Evolutionary conservation across 805 yeast species (phyloP), one percentile per base, ranked within the genome.

Genomic region (Teunomyces cretensis): DNA sequence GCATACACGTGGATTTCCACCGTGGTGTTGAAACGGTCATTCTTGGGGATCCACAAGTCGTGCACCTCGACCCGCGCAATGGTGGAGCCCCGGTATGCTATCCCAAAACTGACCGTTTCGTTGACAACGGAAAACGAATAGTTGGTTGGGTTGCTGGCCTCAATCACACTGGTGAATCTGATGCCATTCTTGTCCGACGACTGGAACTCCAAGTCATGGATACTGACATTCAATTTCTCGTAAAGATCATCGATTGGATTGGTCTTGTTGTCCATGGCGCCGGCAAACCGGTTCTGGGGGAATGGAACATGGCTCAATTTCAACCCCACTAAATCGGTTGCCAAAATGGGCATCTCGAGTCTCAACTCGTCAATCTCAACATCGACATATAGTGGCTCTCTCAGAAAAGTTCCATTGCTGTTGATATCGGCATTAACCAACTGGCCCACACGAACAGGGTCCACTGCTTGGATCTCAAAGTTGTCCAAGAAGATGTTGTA

Each of bases 131-230:
- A 59, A 12, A 65, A 33, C 1, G 64, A 55, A 7, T 54, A 40
- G 14, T 50, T 50, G 16, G 67, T 50, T 1, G 76, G 74, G 48
- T 73, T 75, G 9, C 43, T 30, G 2, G 74, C 28, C 13, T 58
- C 61, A 4, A 67, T 27, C 33, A 62, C 69, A 26, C 28, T 26
- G 28, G 28, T 26, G 12, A 26, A 26, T 9, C 8, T 26, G 28
- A 26, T 7, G 9, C 12, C 28, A 2, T 26, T 26, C 9, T 26
- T 26, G 28, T 11, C 12, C 9, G 28, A 26, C 12, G 28, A 26
- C 28, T 7, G 28, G 12, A 5, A 26, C 28, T 26, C 9, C 28
- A 26, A 26, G 12, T 26, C 28, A 2, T 26, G 28, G 12, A 26
- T 26, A 11, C 28, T 26, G 9, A 26, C 28, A 7, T 26, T 26